Percentiles rank a stretch among this genome's conserved stretches.
These are phyloP conservation scores for Amphicarpaea edgeworthii DNA, from an alignment of 306 rosid genomes.

Conservation along the genomic window DNA sequence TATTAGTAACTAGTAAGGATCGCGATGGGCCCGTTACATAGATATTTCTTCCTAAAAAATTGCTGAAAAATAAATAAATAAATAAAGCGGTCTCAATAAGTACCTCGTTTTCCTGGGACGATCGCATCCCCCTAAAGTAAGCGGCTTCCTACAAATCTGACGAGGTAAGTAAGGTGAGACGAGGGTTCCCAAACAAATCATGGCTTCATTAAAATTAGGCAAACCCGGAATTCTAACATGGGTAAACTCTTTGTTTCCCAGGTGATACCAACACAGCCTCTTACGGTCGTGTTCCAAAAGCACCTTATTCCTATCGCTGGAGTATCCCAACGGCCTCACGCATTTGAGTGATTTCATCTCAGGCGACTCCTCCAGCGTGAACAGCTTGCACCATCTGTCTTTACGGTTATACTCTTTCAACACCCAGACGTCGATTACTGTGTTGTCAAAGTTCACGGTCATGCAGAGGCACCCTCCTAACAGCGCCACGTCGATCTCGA, in stretches of 20 bases:
- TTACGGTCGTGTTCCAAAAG: slow-evolving; percentile 54
- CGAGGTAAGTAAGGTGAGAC: slow-evolving; percentile 51
- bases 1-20: background rate
- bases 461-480: slow-evolving; percentile 60
- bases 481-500: slow-evolving; percentile 57
- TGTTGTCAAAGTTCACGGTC: slow-evolving; percentile 46
- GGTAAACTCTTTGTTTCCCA: slow-evolving; percentile 32
- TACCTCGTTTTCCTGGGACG: slow-evolving; percentile 59
- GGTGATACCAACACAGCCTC: slow-evolving; percentile 67
- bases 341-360: slow-evolving; percentile 34
- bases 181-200: slow-evolving; percentile 61
- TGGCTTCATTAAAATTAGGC: slow-evolving; percentile 56
- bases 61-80: background rate
- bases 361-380: slow-evolving; percentile 44
- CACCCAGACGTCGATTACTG: slow-evolving; percentile 64
- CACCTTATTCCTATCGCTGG: slow-evolving; percentile 49
- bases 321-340: slow-evolving; percentile 68
- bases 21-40: background rate
- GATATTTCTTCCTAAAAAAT: background rate
- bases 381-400: slow-evolving; percentile 67
- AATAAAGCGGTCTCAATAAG: background rate
- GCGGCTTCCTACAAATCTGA: slow-evolving; percentile 29
- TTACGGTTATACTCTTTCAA: slow-evolving; percentile 61
- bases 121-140: slow-evolving; percentile 27
- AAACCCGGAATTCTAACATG: slow-evolving; percentile 48